phyloP scores from a whole-genome alignment of 1,284 basidiomycete species.

The Trichosporon faecale region DNA sequence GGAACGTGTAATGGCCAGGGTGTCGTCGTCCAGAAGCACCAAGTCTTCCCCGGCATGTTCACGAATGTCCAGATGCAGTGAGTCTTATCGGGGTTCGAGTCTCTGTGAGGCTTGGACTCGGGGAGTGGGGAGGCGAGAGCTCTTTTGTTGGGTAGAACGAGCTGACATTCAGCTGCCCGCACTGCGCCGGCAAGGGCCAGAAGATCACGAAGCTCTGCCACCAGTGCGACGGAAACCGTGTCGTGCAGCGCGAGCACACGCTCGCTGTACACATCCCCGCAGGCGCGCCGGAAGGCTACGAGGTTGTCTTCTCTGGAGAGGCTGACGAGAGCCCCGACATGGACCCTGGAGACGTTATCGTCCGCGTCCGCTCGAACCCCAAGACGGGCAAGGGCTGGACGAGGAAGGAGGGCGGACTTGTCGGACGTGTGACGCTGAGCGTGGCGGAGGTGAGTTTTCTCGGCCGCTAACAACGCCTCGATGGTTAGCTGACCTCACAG shows the following conservation, averaged over 20 bases:
- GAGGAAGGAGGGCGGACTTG: slow-evolving; percentile 80
- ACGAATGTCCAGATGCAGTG: slow-evolving; percentile 54
- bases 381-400: slow-evolving; percentile 63
- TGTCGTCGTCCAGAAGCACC: slow-evolving; percentile 77
- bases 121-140: no score
- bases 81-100: slow-evolving; percentile 25
- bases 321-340: slow-evolving; percentile 89
- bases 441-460: slow-evolving; percentile 71
- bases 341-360: slow-evolving; percentile 84
- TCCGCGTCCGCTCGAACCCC: slow-evolving; percentile 70
- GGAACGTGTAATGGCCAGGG: slow-evolving; percentile 76
- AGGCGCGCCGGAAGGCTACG: slow-evolving; percentile 86
- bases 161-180: slow-evolving; percentile 62
- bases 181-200: slow-evolving; percentile 74
- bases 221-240: slow-evolving; percentile 76
- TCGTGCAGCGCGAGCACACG: slow-evolving; percentile 61
- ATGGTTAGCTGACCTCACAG: slow-evolving; percentile 26
- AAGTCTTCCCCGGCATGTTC: slow-evolving; percentile 93
- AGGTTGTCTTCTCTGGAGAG: slow-evolving; percentile 87
- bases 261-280: slow-evolving; percentile 76
- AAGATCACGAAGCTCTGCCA: slow-evolving; percentile 71
- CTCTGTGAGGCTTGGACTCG: no score
- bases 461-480: background rate
- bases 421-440: slow-evolving; percentile 84
- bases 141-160: no score